Percentiles rank a stretch among this genome's conserved stretches.
Conservation (phyloP, 2,329 filamentous ascomycete genomes). For the Pseudonectria foliicola region DNA sequence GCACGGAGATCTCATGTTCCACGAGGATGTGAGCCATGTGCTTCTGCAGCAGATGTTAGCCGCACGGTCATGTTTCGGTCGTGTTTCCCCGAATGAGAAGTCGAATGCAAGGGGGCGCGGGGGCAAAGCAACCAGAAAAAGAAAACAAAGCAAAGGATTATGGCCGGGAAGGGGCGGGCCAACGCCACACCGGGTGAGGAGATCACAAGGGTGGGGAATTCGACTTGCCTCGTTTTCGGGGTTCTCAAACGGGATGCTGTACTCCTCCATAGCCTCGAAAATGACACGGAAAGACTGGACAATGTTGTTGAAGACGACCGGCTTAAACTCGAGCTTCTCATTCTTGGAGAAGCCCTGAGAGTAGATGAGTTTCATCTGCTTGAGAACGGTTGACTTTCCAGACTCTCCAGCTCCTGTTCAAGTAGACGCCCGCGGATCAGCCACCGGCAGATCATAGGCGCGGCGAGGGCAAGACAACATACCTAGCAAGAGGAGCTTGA, state of each 20-base stretch:
- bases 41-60: constrained; percentile 50
- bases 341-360: constrained; percentile 82
- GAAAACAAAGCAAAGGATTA: constrained; percentile 1
- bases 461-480: constrained; percentile 11
- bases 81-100: no score
- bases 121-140: constrained; percentile 1
- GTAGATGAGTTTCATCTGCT: constrained; percentile 99
- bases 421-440: constrained; percentile 2
- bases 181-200: no score
- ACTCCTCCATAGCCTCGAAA: constrained; percentile 82
- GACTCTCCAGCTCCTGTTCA: constrained; percentile 77
- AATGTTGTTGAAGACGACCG: constrained; percentile 93
- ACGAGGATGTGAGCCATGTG: constrained; percentile 70
- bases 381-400: constrained; percentile 90
- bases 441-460: background rate
- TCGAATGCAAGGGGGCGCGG: background rate
- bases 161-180: no score
- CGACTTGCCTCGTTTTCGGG: constrained; percentile 69
- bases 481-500: constrained; percentile 93
- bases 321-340: constrained; percentile 89
- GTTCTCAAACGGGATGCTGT: constrained; percentile 71
- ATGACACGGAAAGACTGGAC: constrained; percentile 88
- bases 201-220: no score
- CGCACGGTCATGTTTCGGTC: no score
- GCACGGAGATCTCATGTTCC: constrained; percentile 74